phyloP scores from a whole-genome alignment of 2,329 filamentous ascomycete species.

The Alternaria conjuncta region DNA sequence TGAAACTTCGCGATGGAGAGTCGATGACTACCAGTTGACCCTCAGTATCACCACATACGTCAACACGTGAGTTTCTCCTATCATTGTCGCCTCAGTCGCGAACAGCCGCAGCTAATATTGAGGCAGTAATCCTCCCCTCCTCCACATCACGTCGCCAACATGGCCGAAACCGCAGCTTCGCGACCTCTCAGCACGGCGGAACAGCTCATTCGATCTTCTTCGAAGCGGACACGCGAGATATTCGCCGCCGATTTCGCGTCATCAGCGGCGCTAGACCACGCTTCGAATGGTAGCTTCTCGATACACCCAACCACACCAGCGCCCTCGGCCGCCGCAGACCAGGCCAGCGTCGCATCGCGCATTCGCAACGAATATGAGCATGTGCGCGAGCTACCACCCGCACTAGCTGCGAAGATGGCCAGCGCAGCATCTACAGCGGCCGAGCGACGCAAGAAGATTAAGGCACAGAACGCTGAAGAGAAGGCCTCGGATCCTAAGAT shows the following conservation, averaged over 20 bases:
- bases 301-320: slow-evolving; percentile 55
- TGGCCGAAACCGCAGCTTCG: slow-evolving; percentile 29
- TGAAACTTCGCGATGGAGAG: slow-evolving; percentile 16
- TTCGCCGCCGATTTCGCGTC: slow-evolving; percentile 61
- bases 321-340: slow-evolving; percentile 53
- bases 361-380: slow-evolving; percentile 78
- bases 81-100: not conserved
- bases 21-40: slow-evolving; percentile 4
- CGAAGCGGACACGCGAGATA: slow-evolving; percentile 62
- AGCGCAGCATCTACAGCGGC: slow-evolving; percentile 63
- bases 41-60: not conserved
- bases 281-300: slow-evolving; percentile 47
- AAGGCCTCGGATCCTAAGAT: slow-evolving; percentile 62
- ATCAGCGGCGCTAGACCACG: slow-evolving; percentile 50
- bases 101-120: not conserved
- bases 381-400: slow-evolving; percentile 77
- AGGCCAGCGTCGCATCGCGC: slow-evolving; percentile 60
- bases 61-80: not conserved
- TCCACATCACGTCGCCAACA: slow-evolving; percentile 4
- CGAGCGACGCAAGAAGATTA: slow-evolving; percentile 68
- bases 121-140: not conserved
- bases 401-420: slow-evolving; percentile 80
- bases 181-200: slow-evolving; percentile 29
- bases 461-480: slow-evolving; percentile 56
- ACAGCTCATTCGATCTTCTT: slow-evolving; percentile 51